Evolutionary conservation across 2,329 filamentous ascomycete genomes (phyloP).

Genomic region (Didymellaceae sp.): DNA sequence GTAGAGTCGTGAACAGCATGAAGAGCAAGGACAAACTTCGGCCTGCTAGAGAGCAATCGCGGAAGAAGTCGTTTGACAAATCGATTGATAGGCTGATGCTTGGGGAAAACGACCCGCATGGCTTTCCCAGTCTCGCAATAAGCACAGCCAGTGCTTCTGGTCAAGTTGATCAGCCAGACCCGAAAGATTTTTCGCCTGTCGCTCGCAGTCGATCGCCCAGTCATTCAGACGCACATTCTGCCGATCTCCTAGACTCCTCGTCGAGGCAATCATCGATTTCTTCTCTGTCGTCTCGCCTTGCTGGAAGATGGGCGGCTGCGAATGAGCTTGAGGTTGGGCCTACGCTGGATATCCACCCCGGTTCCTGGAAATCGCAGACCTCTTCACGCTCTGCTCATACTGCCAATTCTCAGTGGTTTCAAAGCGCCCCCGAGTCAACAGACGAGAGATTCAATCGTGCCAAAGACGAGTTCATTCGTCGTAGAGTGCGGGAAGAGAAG

Average conservation of each 20-base stretch:
- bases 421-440: conserved; percentile 30
- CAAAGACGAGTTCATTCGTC: conserved; percentile 48
- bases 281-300: conserved; percentile 45
- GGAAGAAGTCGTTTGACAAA: conserved; percentile 69
- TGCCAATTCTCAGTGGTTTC: conserved; percentile 16
- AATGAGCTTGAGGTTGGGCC: conserved; percentile 36
- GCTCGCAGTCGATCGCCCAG: conserved; percentile 52
- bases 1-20: conserved; percentile 55
- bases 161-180: conserved; percentile 59
- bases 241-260: conserved; percentile 30
- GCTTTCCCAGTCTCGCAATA: conserved; percentile 67
- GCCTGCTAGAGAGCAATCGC: conserved; percentile 55
- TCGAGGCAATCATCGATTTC: conserved; percentile 51
- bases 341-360: conserved; percentile 24
- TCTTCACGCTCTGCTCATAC: conserved; percentile 15
- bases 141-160: conserved; percentile 69
- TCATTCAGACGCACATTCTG: conserved; percentile 47
- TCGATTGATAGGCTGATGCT: conserved; percentile 70
- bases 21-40: conserved; percentile 48
- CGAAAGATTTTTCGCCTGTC: conserved; percentile 50
- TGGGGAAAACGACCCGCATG: conserved; percentile 67
- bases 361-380: conserved; percentile 12
- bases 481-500: conserved; percentile 42
- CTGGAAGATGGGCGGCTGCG: conserved; percentile 29
- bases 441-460: conserved; percentile 47